Evolutionary conservation across 345 rosid genomes (phyloP).

Genomic region (Corymbia maculata): DNA sequence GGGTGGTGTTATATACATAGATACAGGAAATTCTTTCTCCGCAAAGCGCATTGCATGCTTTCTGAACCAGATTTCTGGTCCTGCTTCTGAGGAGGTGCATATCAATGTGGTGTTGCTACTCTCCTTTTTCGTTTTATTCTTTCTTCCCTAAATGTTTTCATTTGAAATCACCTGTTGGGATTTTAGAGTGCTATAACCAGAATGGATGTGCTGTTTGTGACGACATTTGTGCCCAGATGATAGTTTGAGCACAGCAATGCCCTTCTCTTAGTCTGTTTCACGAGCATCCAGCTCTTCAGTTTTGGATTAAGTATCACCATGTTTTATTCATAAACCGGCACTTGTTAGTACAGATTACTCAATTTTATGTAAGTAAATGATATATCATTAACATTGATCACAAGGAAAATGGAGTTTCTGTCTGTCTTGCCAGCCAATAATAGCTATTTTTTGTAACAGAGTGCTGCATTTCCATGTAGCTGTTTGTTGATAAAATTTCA

Average conservation of each 20-base stretch:
- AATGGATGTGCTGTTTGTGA: background rate
- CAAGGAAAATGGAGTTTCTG: background rate
- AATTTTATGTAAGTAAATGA: background rate
- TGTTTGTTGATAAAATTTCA: background rate
- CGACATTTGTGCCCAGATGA: background rate
- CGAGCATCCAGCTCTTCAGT: background rate
- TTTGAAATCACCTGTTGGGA: background rate
- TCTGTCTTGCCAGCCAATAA: background rate
- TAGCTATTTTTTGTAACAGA: background rate
- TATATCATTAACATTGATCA: background rate
- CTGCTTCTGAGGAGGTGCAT: conserved; percentile 28
- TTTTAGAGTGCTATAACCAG: background rate
- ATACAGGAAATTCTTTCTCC: conserved; percentile 82
- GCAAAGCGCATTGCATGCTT: conserved; percentile 46
- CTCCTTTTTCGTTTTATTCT: background rate
- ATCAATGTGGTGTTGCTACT: background rate
- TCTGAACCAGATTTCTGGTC: conserved; percentile 16
- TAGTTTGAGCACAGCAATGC: background rate
- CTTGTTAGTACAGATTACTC: background rate
- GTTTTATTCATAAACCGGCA: background rate
- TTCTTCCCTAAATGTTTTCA: background rate
- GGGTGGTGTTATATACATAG: conserved; percentile 48
- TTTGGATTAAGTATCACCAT: background rate
- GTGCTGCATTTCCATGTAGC: background rate
- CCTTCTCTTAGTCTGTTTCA: background rate